A percentile compares a stretch with the other conserved stretches of the same genome.
Evolutionary conservation across 345 rosid genomes (phyloP).

Genomic region (Viola odorata): DNA sequence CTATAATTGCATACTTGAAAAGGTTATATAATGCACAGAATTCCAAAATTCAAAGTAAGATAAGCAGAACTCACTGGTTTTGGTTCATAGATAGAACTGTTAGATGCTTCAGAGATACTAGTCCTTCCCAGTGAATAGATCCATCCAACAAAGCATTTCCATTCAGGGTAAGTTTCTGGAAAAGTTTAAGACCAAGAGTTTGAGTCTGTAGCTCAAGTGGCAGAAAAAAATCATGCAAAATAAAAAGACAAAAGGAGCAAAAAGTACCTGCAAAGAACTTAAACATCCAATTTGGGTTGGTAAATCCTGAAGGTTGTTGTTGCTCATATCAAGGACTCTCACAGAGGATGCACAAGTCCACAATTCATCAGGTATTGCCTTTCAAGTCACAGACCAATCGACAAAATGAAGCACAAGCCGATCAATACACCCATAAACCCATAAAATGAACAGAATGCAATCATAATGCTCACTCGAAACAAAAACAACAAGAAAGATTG

Average conservation of each 20-base stretch:
- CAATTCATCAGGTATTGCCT: constrained; percentile 77
- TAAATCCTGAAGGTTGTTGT: constrained; percentile 50
- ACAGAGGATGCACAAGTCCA: constrained; percentile 58
- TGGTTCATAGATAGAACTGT: constrained; percentile 56
- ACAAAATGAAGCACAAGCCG: constrained; percentile 9
- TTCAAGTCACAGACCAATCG: constrained; percentile 14
- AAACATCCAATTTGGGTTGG: constrained; percentile 49
- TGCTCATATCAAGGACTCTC: constrained; percentile 62
- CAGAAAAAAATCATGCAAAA: constrained; percentile 1
- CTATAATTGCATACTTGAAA: not conserved
- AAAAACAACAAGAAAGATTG: not conserved
- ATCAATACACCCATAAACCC: not conserved
- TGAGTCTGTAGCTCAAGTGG: not conserved
- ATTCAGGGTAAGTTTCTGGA: constrained; percentile 60
- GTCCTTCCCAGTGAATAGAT: constrained; percentile 69
- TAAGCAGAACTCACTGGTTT: constrained; percentile 47
- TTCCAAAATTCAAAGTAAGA: not conserved
- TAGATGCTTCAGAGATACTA: constrained; percentile 48
- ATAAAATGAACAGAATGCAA: too few relatives aligned
- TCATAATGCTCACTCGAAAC: too few relatives aligned
- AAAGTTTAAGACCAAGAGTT: constrained; percentile 13
- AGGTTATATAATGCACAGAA: not conserved
- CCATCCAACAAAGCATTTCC: constrained; percentile 60
- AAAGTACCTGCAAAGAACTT: constrained; percentile 47
- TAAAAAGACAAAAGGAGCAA: constrained; percentile 4